A percentile compares a stretch with the other conserved stretches of the same genome.
Conservation (phyloP, 352 stramenopile genomes). For the Elongisporangium anandrum region DNA sequence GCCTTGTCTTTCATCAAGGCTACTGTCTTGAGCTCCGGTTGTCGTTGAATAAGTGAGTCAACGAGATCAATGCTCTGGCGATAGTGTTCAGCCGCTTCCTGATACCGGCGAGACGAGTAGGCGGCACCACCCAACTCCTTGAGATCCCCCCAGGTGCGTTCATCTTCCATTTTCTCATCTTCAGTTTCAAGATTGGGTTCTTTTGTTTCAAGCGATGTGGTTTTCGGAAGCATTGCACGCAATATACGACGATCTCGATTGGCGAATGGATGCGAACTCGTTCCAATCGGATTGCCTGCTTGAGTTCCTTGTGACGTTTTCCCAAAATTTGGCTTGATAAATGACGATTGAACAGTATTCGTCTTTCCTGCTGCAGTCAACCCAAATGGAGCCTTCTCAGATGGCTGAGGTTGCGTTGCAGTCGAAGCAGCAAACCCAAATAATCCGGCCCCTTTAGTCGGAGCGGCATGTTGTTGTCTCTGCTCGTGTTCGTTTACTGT, state of each 20-base stretch:
- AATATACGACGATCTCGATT: background rate
- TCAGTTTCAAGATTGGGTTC: slow-evolving; percentile 16
- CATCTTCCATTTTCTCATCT: slow-evolving; percentile 31
- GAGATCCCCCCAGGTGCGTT: slow-evolving; percentile 51
- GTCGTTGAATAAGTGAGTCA: slow-evolving; percentile 26
- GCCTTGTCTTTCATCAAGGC: slow-evolving; percentile 67
- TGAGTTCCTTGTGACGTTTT: background rate
- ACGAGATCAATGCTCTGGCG: slow-evolving; percentile 50
- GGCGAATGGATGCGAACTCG: background rate
- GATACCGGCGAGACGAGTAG: slow-evolving; percentile 34
- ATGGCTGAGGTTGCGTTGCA: background rate
- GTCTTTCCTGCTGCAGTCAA: background rate
- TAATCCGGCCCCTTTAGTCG: background rate
- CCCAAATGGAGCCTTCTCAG: background rate
- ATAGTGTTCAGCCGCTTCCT: slow-evolving; percentile 55
- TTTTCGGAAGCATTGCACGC: slow-evolving; percentile 1
- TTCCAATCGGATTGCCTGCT: background rate
- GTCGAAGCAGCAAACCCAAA: background rate
- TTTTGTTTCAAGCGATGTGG: background rate
- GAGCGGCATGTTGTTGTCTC: background rate
- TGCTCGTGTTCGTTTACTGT: background rate
- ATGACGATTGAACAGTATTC: background rate
- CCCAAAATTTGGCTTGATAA: background rate
- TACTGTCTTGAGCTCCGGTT: slow-evolving; percentile 25
- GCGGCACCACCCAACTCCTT: slow-evolving; percentile 53